phyloP scores from a whole-genome alignment of 2,329 filamentous ascomycete genomes.

The Aspergillus sp. region DNA sequence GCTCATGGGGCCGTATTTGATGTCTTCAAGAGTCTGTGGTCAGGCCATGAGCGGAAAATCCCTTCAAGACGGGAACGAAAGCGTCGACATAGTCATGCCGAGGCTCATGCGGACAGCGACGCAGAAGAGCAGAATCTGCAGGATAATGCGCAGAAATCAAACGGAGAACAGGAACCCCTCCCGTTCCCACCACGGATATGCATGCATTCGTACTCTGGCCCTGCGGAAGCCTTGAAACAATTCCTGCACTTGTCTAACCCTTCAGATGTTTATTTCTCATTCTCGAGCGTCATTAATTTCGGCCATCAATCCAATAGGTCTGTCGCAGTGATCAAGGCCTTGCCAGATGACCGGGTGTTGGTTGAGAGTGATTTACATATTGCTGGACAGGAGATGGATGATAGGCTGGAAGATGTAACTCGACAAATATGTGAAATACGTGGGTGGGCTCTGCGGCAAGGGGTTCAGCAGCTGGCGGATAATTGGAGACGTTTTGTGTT shows the following conservation, averaged over 20 bases:
- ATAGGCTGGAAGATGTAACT: constrained; percentile 70
- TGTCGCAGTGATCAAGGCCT: constrained; percentile 65
- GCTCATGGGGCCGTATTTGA: constrained; percentile 61
- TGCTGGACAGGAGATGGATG: constrained; percentile 80
- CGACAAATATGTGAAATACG: constrained; percentile 75
- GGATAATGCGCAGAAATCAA: background rate
- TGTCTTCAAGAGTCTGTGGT: constrained; percentile 56
- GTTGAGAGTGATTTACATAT: constrained; percentile 88
- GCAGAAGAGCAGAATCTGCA: constrained; percentile 19
- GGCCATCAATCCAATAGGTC: constrained; percentile 57
- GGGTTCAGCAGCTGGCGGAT: constrained; percentile 62
- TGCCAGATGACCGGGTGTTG: constrained; percentile 77
- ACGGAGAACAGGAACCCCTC: constrained; percentile 35
- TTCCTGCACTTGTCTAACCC: constrained; percentile 75
- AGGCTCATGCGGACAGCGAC: constrained; percentile 30
- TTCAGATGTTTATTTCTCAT: constrained; percentile 79
- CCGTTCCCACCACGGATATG: constrained; percentile 87
- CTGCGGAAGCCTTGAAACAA: constrained; percentile 70
- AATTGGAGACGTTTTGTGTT: constrained; percentile 81
- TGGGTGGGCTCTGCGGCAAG: constrained; percentile 72
- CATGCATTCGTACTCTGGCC: constrained; percentile 88
- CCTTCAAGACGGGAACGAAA: constrained; percentile 51
- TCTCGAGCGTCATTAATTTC: constrained; percentile 82
- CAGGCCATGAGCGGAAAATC: constrained; percentile 54
- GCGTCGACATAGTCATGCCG: constrained; percentile 31